phyloP scores from a whole-genome alignment of 345 rosid species.

The Syzygium grande region DNA sequence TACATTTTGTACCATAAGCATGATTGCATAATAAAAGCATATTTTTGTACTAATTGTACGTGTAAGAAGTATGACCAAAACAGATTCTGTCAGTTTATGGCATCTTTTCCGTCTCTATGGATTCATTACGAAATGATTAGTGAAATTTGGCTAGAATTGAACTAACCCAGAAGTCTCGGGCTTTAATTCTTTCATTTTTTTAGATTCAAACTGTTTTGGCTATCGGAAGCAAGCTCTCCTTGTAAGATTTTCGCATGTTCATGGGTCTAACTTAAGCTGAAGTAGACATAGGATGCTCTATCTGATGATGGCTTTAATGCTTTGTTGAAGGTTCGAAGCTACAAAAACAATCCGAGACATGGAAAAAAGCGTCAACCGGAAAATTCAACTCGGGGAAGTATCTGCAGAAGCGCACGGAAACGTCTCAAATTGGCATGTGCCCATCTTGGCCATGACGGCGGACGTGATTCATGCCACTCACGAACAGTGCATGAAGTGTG shows the following conservation, averaged over 20 bases:
- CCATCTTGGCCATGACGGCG: slow-evolving; percentile 91
- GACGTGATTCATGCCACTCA: slow-evolving; percentile 85
- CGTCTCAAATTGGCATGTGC: slow-evolving; percentile 43
- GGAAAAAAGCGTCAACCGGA: slow-evolving; percentile 32
- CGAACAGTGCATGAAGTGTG: slow-evolving; percentile 46
- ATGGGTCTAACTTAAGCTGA: background rate
- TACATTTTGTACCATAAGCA: background rate
- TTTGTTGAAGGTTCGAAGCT: slow-evolving; percentile 57
- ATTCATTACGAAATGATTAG: background rate
- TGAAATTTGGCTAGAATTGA: background rate
- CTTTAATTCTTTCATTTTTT: background rate
- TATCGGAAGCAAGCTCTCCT: background rate
- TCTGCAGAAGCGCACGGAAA: slow-evolving; percentile 21
- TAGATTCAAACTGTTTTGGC: background rate
- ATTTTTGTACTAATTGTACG: background rate
- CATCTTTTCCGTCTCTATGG: background rate
- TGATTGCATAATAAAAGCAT: background rate
- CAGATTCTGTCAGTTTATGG: background rate
- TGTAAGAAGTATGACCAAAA: background rate
- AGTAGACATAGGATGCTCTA: background rate
- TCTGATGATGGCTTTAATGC: background rate
- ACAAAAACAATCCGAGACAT: slow-evolving; percentile 54
- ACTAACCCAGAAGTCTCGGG: background rate
- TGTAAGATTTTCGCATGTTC: background rate
- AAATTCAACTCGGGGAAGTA: slow-evolving; percentile 24